A percentile compares a stretch with the other conserved stretches of the same genome.
Evolutionary conservation across 257 asterid species (phyloP).

Genomic region (Sherardia arvensis): DNA sequence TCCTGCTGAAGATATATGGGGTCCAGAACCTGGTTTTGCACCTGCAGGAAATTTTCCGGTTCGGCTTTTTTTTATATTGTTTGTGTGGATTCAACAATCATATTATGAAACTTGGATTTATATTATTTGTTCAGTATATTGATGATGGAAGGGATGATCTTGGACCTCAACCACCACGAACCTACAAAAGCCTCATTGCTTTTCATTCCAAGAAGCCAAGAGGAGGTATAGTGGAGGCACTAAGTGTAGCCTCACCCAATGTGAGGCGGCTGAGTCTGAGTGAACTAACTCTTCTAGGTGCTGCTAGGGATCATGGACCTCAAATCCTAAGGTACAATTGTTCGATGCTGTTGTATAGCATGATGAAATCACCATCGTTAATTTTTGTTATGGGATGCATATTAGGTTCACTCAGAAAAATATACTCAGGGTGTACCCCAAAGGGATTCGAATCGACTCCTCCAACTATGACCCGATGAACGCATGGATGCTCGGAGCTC

Average conservation of each 20-base stretch:
- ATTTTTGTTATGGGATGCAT: too few relatives aligned
- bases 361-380: background rate
- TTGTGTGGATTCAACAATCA: too few relatives aligned
- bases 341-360: background rate
- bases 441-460: slow-evolving; percentile 69
- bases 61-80: background rate
- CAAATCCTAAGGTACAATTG: slow-evolving; percentile 59
- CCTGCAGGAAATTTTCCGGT: slow-evolving; percentile 31
- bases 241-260: slow-evolving; percentile 52
- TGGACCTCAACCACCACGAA: slow-evolving; percentile 29
- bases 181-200: slow-evolving; percentile 64
- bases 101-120: background rate
- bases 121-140: slow-evolving; percentile 21
- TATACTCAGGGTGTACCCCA: slow-evolving; percentile 70
- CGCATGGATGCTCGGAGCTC: slow-evolving; percentile 92
- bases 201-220: slow-evolving; percentile 83
- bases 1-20: slow-evolving; percentile 64
- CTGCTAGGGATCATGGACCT: slow-evolving; percentile 41
- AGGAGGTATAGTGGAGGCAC: slow-evolving; percentile 63
- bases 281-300: slow-evolving; percentile 76
- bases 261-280: slow-evolving; percentile 93
- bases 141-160: slow-evolving; percentile 34
- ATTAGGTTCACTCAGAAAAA: slow-evolving; percentile 80
- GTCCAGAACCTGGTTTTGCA: slow-evolving; percentile 50
- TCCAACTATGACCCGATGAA: slow-evolving; percentile 73